Evolutionary conservation across 805 yeast species (phyloP).

Genomic region (Sugiyamaella lignohabitans): DNA sequence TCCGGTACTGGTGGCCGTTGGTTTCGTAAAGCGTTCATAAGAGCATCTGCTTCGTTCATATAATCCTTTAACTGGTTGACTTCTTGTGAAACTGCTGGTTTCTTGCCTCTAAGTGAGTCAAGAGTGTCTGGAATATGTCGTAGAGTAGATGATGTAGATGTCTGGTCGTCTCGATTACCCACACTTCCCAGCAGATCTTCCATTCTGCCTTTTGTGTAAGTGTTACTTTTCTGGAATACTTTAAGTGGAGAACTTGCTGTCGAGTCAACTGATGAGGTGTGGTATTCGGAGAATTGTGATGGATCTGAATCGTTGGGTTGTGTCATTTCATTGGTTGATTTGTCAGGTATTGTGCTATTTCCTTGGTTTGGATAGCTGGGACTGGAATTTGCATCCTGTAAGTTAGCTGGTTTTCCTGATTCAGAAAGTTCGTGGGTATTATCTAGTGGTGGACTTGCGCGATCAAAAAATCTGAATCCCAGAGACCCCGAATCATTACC

Average conservation of each 20-base stretch:
- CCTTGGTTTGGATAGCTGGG: background rate
- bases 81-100: background rate
- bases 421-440: background rate
- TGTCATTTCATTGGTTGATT: background rate
- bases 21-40: background rate
- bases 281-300: too few species aligned
- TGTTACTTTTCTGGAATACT: constrained; percentile 24
- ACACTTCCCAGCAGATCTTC: constrained; percentile 24
- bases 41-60: background rate
- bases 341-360: background rate
- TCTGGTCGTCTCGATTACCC: constrained; percentile 10
- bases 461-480: background rate
- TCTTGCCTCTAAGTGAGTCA: background rate
- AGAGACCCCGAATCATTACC: background rate
- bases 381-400: background rate
- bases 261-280: background rate
- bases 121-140: too few species aligned
- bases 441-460: background rate
- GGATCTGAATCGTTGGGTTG: background rate
- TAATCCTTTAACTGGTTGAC: background rate
- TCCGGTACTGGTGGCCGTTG: too few species aligned
- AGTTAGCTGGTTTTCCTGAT: background rate
- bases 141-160: background rate
- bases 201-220: constrained; percentile 24
- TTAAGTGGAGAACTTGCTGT: constrained; percentile 19